Percentiles rank a stretch among this genome's conserved stretches.
phyloP scores from a whole-genome alignment of 345 rosid genomes.

The Lumnitzera racemosa region DNA sequence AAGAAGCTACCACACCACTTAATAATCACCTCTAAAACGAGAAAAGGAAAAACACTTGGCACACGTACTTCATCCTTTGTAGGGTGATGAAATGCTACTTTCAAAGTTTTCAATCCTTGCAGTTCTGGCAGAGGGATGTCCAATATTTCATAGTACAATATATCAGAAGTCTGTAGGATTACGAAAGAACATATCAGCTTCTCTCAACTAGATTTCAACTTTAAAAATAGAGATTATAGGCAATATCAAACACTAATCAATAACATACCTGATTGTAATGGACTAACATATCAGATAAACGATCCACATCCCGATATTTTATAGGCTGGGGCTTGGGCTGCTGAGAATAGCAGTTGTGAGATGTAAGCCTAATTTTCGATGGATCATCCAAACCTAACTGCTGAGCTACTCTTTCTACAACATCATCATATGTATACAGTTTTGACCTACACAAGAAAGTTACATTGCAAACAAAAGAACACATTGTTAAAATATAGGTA shows the following conservation, averaged over 20 bases:
- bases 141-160: constrained; percentile 86
- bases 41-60: constrained; percentile 9
- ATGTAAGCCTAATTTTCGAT: constrained; percentile 62
- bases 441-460: constrained; percentile 56
- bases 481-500: constrained; percentile 6
- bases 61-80: constrained; percentile 73
- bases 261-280: constrained; percentile 82
- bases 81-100: constrained; percentile 81
- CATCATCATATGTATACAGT: constrained; percentile 84
- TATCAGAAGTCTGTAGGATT: constrained; percentile 67
- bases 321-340: constrained; percentile 79
- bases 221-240: constrained; percentile 4
- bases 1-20: background rate
- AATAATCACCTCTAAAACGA: constrained; percentile 1
- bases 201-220: constrained; percentile 5
- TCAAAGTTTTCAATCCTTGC: constrained; percentile 80
- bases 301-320: constrained; percentile 63
- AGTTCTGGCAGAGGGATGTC: constrained; percentile 97
- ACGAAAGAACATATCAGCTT: constrained; percentile 9
- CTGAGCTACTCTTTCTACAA: constrained; percentile 66
- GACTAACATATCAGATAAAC: constrained; percentile 77
- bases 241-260: constrained; percentile 7
- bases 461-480: background rate
- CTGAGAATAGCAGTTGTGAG: constrained; percentile 71
- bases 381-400: constrained; percentile 64